phyloP scores from a whole-genome alignment of 2,329 filamentous ascomycete genomes.

The Neocatenulostroma microsporum region DNA sequence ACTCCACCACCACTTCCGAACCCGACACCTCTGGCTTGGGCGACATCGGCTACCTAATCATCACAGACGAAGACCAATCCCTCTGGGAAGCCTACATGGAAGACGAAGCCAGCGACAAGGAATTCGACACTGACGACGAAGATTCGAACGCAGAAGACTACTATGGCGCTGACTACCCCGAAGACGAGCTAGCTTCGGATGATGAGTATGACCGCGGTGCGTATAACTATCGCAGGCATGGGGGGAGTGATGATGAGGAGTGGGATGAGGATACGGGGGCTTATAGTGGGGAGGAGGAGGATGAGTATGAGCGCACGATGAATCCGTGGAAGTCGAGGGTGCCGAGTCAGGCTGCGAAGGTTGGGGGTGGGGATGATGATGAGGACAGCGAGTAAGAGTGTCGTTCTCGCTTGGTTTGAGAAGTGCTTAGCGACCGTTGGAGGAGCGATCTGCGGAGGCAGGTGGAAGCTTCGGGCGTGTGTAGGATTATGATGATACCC shows the following conservation, averaged over 20 bases:
- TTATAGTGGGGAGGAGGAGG: slow-evolving; percentile 23
- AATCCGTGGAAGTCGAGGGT: slow-evolving; percentile 26
- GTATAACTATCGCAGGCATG: slow-evolving; percentile 33
- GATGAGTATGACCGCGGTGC: slow-evolving; percentile 50
- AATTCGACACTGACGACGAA: slow-evolving; percentile 54
- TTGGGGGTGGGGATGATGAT: slow-evolving; percentile 10
- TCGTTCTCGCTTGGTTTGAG: no score
- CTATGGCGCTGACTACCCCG: slow-evolving; percentile 71
- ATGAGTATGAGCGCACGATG: slow-evolving; percentile 20
- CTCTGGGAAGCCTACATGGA: slow-evolving; percentile 52
- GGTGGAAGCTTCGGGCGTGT: no score
- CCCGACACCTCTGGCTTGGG: slow-evolving; percentile 21
- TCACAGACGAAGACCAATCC: slow-evolving; percentile 45
- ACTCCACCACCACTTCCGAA: slow-evolving; percentile 19
- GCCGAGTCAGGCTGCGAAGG: slow-evolving; percentile 18
- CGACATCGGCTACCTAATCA: slow-evolving; percentile 42
- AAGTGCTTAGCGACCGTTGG: no score
- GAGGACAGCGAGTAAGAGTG: slow-evolving; percentile 1
- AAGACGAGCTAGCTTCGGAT: slow-evolving; percentile 68
- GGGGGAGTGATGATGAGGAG: slow-evolving; percentile 35
- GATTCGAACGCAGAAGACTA: slow-evolving; percentile 67
- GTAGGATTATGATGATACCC: no score
- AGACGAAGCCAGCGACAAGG: slow-evolving; percentile 44
- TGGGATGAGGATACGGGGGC: slow-evolving; percentile 26
- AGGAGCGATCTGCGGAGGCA: no score